Evolutionary conservation across 805 yeast genomes (phyloP), one percentile per base, ranked within the genome.

Genomic region (Saccharomyces mikatae): DNA sequence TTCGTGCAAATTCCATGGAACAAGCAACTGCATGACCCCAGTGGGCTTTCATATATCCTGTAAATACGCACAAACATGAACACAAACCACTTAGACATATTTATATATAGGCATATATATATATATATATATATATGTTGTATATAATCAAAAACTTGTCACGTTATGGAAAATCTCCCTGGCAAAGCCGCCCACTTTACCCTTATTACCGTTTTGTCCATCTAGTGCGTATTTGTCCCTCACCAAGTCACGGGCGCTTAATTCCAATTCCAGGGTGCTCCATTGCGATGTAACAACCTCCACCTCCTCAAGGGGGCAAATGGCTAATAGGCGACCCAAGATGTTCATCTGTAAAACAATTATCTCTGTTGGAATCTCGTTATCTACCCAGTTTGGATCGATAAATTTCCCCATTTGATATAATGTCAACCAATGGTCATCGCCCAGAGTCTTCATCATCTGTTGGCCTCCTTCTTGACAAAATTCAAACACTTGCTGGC

Each of bases 341-440:
- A 87, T 68, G 14, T 75, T 75, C 61, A 82, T 64, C 66, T 89
- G 92, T 49, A 75, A 68, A 24, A 71, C 61, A 26, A 84, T 55
- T 9, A 76, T 61, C 14, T 64, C 66, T 5, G 69, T 64, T 10
- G 78, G 76, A 2, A 66, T 66, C 46, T 69, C 73, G 28, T 71
- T 60, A 29, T 71, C 73, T 4, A 62, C 60, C 81, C 81, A 75
- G 26, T 68, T 68, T 6, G 81, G 79, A 21, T 80, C 75, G 31
- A 70, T 62, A 66, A 66, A 78, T 67, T 86, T 85, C 2, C 87
- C 87, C 2, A 86, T 83, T 61, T 88, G 96, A 61, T 83, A 85
- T 57, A 86, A 81, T 0, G 87, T 81, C 27, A 83, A 75, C 96
- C 96, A 89, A 49, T 74, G 70, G 17, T 71, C 71, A 52, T 62